Percentiles rank a stretch among this genome's conserved stretches.
phyloP scores from a whole-genome alignment of 1,139 yeast species.

The Blastobotrys ciferrii region DNA sequence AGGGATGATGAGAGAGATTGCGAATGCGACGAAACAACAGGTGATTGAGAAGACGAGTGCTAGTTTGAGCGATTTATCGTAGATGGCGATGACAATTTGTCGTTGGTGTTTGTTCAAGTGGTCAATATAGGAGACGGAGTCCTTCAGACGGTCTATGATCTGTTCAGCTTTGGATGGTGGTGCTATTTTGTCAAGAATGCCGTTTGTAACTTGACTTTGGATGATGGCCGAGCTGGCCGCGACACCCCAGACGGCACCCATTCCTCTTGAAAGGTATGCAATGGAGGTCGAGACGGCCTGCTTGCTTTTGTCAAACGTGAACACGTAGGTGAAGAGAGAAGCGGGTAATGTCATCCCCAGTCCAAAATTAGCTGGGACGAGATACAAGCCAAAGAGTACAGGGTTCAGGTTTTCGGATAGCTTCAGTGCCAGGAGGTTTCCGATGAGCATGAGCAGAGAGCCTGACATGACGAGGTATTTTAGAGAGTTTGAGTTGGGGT shows the following conservation, averaged over 20 bases:
- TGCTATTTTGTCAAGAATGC: not conserved
- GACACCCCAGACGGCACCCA: slow-evolving; percentile 21
- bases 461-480: slow-evolving; percentile 14
- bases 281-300: slow-evolving; percentile 19
- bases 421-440: slow-evolving; percentile 9
- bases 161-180: not conserved
- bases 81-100: not conserved
- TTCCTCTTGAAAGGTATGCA: slow-evolving; percentile 16
- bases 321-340: slow-evolving; percentile 17
- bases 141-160: not conserved
- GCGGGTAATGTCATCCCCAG: slow-evolving; percentile 19
- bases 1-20: not conserved
- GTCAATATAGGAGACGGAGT: not conserved
- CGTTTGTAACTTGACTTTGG: slow-evolving; percentile 9
- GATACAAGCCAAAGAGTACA: slow-evolving; percentile 7
- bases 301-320: slow-evolving; percentile 15
- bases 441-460: slow-evolving; percentile 12
- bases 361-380: slow-evolving; percentile 17
- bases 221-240: slow-evolving; percentile 18
- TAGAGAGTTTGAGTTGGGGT: slow-evolving; percentile 10
- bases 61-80: not conserved
- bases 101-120: not conserved
- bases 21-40: not conserved
- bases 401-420: not conserved
- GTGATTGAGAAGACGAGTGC: slow-evolving; percentile 1